Conservation (phyloP, 768 basidiomycete genomes). For the Tulasnella sp. region DNA sequence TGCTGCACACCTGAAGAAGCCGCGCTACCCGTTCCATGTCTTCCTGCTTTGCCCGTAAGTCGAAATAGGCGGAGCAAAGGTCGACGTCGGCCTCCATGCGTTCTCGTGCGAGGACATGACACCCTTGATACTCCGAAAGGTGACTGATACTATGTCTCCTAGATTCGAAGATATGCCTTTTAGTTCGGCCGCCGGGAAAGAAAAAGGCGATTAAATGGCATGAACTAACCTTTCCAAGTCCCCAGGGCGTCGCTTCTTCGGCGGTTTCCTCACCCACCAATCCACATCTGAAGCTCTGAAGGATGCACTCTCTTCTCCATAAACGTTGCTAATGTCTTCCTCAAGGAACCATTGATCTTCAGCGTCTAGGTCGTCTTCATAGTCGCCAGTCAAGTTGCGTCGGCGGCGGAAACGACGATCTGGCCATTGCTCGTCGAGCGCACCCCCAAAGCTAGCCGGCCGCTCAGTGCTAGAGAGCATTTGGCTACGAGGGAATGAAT, state of each 20-base stretch:
- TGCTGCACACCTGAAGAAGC: neutral
- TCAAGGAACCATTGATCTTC: slow-evolving; percentile 4
- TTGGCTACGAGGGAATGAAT: neutral
- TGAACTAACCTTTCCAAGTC: slow-evolving; percentile 16
- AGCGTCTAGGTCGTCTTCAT: neutral
- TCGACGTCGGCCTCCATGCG: slow-evolving; percentile 74
- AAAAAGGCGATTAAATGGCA: neutral
- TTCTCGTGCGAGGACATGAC: slow-evolving; percentile 45
- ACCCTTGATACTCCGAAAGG: slow-evolving; percentile 41
- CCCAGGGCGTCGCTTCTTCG: slow-evolving; percentile 1
- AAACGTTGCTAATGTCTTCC: neutral
- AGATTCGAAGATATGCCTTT: slow-evolving; percentile 12
- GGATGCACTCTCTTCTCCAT: neutral
- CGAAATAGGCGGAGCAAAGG: slow-evolving; percentile 62
- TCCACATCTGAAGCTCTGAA: neutral
- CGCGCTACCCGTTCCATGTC: slow-evolving; percentile 6
- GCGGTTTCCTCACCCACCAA: slow-evolving; percentile 13
- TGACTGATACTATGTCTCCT: slow-evolving; percentile 64
- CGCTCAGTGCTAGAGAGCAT: neutral
- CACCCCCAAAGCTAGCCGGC: neutral
- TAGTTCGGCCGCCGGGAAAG: slow-evolving; percentile 21
- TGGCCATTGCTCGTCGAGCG: neutral
- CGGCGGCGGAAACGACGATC: neutral
- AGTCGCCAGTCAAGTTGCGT: slow-evolving; percentile 12
- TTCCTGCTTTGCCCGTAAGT: slow-evolving; percentile 52